Evolutionary conservation across 1,284 basidiomycete genomes (phyloP).

Genomic region (Pterulicium gracile): DNA sequence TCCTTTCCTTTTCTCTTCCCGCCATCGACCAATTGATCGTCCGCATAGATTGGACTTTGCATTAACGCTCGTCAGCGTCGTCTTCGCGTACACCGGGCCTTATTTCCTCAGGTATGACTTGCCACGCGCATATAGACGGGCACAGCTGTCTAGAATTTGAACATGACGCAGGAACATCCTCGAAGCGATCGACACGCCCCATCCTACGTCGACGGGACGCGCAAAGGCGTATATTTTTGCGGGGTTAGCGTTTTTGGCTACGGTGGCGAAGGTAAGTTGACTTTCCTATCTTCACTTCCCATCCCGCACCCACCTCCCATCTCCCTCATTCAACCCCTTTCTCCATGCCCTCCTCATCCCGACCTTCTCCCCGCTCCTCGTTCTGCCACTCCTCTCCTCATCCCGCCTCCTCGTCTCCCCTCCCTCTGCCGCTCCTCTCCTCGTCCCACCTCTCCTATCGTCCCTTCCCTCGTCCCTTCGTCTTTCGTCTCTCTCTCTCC

Average conservation of each 20-base stretch:
- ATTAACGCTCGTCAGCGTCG: slow-evolving; percentile 52
- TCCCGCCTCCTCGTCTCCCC: too few species aligned
- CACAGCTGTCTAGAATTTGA: too few species aligned
- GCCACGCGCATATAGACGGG: too few species aligned
- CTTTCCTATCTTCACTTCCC: neutral
- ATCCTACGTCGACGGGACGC: slow-evolving; percentile 31
- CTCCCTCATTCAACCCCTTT: neutral
- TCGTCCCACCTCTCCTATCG: slow-evolving; percentile 8
- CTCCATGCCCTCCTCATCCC: neutral
- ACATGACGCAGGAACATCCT: slow-evolving; percentile 39
- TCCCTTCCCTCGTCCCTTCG: too few species aligned
- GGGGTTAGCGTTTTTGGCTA: slow-evolving; percentile 49
- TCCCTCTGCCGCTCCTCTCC: neutral
- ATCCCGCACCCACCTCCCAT: neutral
- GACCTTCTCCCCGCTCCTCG: neutral
- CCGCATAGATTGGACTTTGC: slow-evolving; percentile 47
- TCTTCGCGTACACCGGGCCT: slow-evolving; percentile 59
- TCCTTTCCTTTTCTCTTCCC: slow-evolving; percentile 4
- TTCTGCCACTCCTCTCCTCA: neutral
- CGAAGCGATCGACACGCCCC: slow-evolving; percentile 24
- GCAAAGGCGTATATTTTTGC: slow-evolving; percentile 66
- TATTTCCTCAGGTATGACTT: slow-evolving; percentile 52
- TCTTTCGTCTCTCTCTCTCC: too few species aligned
- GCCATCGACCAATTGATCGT: neutral
- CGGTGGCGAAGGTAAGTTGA: slow-evolving; percentile 36